Base-by-base conservation (phyloP, 805 yeast species). In the Ogataea ganodermae region DNA sequence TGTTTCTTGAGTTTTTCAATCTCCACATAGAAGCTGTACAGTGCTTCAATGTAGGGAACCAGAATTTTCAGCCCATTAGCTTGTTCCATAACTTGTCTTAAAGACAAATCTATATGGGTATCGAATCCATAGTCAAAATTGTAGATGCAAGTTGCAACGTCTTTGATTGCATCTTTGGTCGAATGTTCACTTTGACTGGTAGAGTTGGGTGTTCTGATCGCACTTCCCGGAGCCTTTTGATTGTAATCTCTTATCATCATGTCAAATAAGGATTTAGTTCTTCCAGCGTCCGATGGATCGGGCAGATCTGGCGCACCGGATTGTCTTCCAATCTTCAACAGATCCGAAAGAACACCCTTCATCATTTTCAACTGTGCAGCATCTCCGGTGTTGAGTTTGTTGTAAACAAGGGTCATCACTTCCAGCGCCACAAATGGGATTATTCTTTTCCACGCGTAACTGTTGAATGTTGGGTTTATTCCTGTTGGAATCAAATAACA, bases 371-470 rank as follows among this genome's bases (percentile, higher is more conserved):
- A 13, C 8, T 48, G 49, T 1, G 45, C 14, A 1, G 36, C 9
- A 31, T 57, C 49, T 1, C 39, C 21, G 3, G 50, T 28, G 21
- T 51, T 51, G 33, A 60, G 17, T 13, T 54, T 52, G 8, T 57
- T 49, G 39, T 58, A 63, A 13, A 63, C 39, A 13, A 65, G 30
- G 1, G 59, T 39, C 33, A 58, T 20, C 3, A 58, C 46, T 17
- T 56, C 62, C 44, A 65, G 46, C n/a, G 44, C 35, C n/a, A 60
- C 30, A 39, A 60, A 61, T 0, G 62, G 52, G 10, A 65, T 48
- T n/a, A 62, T 49, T 38, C 58, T 45, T 30, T 61, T 65, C 69
- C 69, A 65, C 2, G 59, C 57, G 46, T 47, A 55, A 33, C 62
- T 58, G 35, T 45, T 53, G 36, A 61, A 53, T 8, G 63, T 52